Evolutionary conservation across 2,329 filamentous ascomycete species (phyloP), one percentile per base, ranked within the genome.

Genomic region (Dactylellina sp.): DNA sequence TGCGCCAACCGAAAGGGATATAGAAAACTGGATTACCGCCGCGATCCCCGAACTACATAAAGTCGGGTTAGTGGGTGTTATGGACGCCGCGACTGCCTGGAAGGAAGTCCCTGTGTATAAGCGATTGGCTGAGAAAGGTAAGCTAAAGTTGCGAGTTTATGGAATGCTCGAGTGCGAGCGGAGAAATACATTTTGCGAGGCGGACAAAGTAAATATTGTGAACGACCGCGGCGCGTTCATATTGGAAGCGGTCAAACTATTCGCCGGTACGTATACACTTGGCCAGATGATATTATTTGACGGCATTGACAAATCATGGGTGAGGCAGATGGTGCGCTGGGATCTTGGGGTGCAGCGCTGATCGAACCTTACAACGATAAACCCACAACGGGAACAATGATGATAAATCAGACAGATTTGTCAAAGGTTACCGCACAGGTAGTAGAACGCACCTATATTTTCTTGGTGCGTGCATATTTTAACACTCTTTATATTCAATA

Each of bases 331-430:
- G 89, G 89, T 20, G 89, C 89, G 1, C 82, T 91, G 0, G 89
- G 89, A 4, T 89, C 86, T 79, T 91, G 89, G 88, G 89, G 89
- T 25, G 89, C 87, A 65, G 89, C 89, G 47, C 84, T 91, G 83
- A 83, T 91, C n/a, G 87, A 89, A 7, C 89, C 89, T 0, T 91
- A 91, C 80, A 83, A 83, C 24, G 89, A 91, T 79, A 86, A 87
- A 16, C 84, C 85, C 1, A 87, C 85, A 0, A 85, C 84, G 0
- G 89, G 89, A 11, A 89, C 88, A 0, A 85, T 91, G 55, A 84
- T 91, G 32, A 86, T 90, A 61, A 89, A 89, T 78, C 84, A 86
- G n/a, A 85, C 85, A 0, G 84, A 85, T 2, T 82, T 91, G 59
- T 39, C 16, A 6, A 44, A 60, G 2, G 47, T 74, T n/a, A 42